Base-by-base conservation (phyloP, 2,329 filamentous ascomycete species). In the Graphiopsis chlorocephala region DNA sequence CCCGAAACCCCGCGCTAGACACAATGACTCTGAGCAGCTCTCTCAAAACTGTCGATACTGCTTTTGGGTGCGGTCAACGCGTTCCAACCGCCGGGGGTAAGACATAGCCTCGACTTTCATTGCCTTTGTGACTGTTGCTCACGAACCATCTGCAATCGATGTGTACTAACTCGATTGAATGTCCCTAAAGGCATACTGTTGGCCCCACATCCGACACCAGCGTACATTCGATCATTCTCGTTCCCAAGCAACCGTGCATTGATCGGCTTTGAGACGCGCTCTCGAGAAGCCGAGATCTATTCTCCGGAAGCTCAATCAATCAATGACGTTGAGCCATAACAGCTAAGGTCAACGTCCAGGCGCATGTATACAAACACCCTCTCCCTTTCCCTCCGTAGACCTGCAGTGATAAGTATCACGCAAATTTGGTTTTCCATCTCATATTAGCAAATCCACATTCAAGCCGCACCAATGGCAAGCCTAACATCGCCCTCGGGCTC, bases 381-480 rank as follows among this genome's bases (percentile, higher is more conserved):
- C n/a, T n/a, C n/a, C 38, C 14, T 23, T 7, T 10, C 38, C n/a
- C 12, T 20, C 10, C 17, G n/a, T 45, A 45, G 38, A 1, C 5
- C n/a, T 20, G 4, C 8, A 45, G 38, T 45, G 38, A 11, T 45
- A 45, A 45, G 38, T 45, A 45, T 23, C n/a, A 45, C 38, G 12
- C 38, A 45, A 20, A 42, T 20, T 10, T 5, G 6, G 29, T 7
- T 11, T 7, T 11, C n/a, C 38, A 45, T 45, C n/a, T 45, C 38
- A 12, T 3, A 11, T n/a, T n/a, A n/a, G n/a, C n/a, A n/a, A n/a
- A n/a, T 20, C n/a, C 38, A 11, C n/a, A 20, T 10, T 10, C 38
- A 45, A 45, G n/a, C 38, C n/a, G n/a, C 47, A 50, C 26, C 47
- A 50, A 50, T 50, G 47, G 47, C 63, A 33, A 50, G 52, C 57